phyloP scores from a whole-genome alignment of 106 monocot genomes.

The Platanthera zijinensis region DNA sequence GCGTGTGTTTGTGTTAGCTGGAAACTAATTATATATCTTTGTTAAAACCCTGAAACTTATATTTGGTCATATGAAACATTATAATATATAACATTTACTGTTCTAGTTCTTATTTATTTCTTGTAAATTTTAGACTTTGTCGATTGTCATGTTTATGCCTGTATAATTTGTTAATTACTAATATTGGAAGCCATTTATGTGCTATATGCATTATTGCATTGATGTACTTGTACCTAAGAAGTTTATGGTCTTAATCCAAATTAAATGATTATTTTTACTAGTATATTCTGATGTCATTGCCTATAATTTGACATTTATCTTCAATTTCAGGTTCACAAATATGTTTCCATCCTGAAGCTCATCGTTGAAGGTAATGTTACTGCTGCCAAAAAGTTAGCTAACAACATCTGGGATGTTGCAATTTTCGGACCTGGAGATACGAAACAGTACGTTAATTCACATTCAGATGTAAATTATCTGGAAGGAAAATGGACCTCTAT shows the following conservation, averaged over 20 bases:
- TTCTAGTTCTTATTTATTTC: neutral
- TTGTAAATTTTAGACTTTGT: neutral
- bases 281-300: neutral
- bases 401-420: neutral
- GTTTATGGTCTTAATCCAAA: neutral
- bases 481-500: conserved; percentile 55
- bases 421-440: conserved; percentile 12
- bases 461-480: conserved; percentile 13
- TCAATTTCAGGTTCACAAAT: conserved; percentile 40
- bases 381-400: conserved; percentile 35
- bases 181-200: neutral
- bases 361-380: conserved; percentile 53
- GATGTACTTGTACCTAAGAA: too few species aligned
- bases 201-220: too few species aligned
- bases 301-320: neutral
- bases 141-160: neutral
- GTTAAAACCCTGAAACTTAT: neutral
- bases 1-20: neutral
- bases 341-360: conserved; percentile 32
- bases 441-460: conserved; percentile 6
- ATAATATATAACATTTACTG: neutral
- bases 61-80: neutral
- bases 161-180: neutral
- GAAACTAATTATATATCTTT: neutral
- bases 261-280: neutral